phyloP scores from a whole-genome alignment of 345 rosid species.

The Citropsis articulata region DNA sequence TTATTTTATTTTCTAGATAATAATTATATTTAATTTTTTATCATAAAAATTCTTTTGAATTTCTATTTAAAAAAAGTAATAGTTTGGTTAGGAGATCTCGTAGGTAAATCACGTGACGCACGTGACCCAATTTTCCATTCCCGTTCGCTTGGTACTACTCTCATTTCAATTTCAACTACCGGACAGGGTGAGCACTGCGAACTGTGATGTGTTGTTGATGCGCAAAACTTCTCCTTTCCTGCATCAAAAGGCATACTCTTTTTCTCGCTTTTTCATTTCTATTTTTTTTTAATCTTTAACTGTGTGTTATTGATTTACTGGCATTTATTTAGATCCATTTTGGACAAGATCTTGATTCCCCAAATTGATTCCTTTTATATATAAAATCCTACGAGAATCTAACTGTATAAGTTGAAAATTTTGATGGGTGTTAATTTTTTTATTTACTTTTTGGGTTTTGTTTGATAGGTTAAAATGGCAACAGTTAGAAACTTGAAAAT shows the following conservation, averaged over 20 bases:
- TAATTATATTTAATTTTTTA: too few species aligned
- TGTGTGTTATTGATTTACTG: neutral
- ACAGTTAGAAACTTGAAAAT: conserved; percentile 70
- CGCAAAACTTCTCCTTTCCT: neutral
- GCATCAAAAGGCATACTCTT: neutral
- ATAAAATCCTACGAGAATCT: neutral
- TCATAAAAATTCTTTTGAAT: too few species aligned
- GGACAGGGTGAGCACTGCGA: too few species aligned
- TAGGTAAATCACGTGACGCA: neutral
- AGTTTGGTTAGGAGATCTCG: too few species aligned
- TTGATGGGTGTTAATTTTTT: neutral
- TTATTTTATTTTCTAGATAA: too few species aligned
- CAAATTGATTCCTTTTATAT: neutral
- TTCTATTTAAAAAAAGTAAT: too few species aligned
- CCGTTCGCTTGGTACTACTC: too few species aligned
- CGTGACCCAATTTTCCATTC: neutral
- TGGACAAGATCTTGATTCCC: neutral
- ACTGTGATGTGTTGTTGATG: neutral
- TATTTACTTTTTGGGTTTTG: neutral
- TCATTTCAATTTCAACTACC: too few species aligned
- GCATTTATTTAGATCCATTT: neutral
- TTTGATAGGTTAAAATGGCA: conserved; percentile 44
- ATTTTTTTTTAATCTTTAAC: neutral
- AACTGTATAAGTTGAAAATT: neutral
- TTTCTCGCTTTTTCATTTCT: neutral